Base-by-base conservation (phyloP, 1,284 basidiomycete genomes). In the Puccinia novopanici region DNA sequence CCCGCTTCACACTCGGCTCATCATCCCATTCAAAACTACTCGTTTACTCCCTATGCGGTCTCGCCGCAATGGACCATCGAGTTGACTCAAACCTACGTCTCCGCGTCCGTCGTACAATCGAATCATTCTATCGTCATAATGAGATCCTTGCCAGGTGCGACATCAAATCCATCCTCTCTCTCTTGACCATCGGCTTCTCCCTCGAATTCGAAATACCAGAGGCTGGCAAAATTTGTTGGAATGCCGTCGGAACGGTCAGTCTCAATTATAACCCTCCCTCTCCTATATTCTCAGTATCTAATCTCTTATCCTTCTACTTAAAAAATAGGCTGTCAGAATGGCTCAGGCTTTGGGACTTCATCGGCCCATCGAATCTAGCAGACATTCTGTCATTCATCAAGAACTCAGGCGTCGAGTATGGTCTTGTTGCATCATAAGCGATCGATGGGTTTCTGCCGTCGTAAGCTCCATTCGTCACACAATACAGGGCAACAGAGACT, bases 261-360 rank as follows among this genome's bases (percentile, higher is more conserved):
- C 24, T 37, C 2, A 15, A n/a, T 22, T 40, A n/a, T n/a, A 24
- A 70, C 67, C 48, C 17, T 27, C 15, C 27, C 42, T 61, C 45
- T 27, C 30, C 30, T 27, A 57, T 55, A 57, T 55, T 42, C 45
- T 42, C 65, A 5, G n/a, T 48, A 30, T 42, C 45, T 45, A 19
- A 55, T n/a, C 2, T 22, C 27, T n/a, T 57, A n/a, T 57, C 13
- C 50, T 24, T 30, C 61, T 6, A 0, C 1, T 76, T 67, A 24
- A n/a, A 22, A 24, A n/a, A 22, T 74, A 76, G 74, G 74, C 75
- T 68, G 48, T 77, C 9, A 57, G 81, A n/a, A 77, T 80, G 92
- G 95, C 94, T 1, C 94, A 98, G 87, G 94, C 96, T 85, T 88
- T 98, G 22, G 94, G 94, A 3, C 87, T 97, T 76, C 95, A 97